Evolutionary conservation across 2,329 filamentous ascomycete genomes (phyloP).

Genomic region (Cercospora berteroae): DNA sequence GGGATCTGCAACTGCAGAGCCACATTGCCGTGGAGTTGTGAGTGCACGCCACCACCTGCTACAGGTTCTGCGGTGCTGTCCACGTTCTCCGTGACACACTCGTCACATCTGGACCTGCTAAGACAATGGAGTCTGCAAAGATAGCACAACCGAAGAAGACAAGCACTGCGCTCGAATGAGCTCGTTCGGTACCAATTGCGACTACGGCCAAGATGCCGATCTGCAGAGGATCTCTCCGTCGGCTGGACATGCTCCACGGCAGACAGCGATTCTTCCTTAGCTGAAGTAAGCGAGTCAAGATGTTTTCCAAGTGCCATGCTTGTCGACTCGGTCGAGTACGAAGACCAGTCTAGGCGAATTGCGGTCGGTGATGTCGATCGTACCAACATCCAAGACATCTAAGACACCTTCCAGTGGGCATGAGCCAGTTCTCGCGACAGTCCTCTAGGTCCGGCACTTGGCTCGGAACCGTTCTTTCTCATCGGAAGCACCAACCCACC

Average conservation of each 20-base stretch:
- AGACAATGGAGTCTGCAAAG: background rate
- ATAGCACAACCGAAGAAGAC: background rate
- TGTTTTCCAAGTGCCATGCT: background rate
- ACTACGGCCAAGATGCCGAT: slow-evolving; percentile 3
- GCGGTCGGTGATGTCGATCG: background rate
- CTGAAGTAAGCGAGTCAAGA: slow-evolving; percentile 3
- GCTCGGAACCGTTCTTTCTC: background rate
- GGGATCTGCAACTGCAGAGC: background rate
- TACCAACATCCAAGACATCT: background rate
- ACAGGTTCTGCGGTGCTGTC: background rate
- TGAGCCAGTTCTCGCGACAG: background rate
- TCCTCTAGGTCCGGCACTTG: background rate
- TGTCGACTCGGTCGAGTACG: background rate
- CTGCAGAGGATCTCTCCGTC: background rate
- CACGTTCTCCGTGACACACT: background rate
- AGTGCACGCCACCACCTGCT: background rate
- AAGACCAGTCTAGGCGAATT: background rate
- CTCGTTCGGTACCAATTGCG: background rate
- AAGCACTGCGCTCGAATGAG: background rate
- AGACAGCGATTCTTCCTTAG: background rate
- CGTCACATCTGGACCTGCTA: background rate
- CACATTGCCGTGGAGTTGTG: background rate
- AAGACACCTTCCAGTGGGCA: background rate
- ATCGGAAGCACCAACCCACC: slow-evolving; percentile 2
- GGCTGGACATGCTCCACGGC: slow-evolving; percentile 4